phyloP scores from a whole-genome alignment of 2,329 filamentous ascomycete genomes.

The Xylariales sp. region DNA sequence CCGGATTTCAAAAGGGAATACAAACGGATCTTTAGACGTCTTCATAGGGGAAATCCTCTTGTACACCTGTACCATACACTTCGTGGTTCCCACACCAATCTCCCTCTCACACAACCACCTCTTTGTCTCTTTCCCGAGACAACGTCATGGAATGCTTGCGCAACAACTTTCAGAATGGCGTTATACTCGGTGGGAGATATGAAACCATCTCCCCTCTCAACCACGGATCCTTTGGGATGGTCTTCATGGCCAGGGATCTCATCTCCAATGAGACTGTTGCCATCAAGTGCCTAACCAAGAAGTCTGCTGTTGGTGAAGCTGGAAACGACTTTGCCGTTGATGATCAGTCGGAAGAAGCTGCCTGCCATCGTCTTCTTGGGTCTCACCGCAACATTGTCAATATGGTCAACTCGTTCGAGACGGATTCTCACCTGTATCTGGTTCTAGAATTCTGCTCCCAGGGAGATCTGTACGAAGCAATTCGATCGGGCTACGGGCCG shows the following conservation, averaged over 20 bases:
- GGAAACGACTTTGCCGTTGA: constrained; percentile 68
- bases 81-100: constrained; percentile 14
- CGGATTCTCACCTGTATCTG: constrained; percentile 81
- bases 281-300: constrained; percentile 94
- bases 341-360: constrained; percentile 76
- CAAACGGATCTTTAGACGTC: constrained; percentile 21
- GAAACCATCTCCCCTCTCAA: constrained; percentile 91
- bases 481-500: constrained; percentile 81
- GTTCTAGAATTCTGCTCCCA: constrained; percentile 94
- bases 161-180: constrained; percentile 73
- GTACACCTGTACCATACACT: constrained; percentile 21
- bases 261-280: constrained; percentile 76
- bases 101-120: constrained; percentile 33
- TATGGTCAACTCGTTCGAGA: constrained; percentile 86
- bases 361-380: constrained; percentile 74
- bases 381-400: constrained; percentile 91
- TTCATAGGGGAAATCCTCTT: constrained; percentile 14
- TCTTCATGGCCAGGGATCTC: constrained; percentile 85
- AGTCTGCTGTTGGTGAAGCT: constrained; percentile 55
- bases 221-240: constrained; percentile 98
- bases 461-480: constrained; percentile 96
- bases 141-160: constrained; percentile 77
- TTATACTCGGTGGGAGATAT: constrained; percentile 84
- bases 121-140: constrained; percentile 25
- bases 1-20: constrained; percentile 9